These are phyloP conservation scores for Aspergillus flavus DNA, from an alignment of 2,329 filamentous ascomycete species.

Conservation along the genomic window DNA sequence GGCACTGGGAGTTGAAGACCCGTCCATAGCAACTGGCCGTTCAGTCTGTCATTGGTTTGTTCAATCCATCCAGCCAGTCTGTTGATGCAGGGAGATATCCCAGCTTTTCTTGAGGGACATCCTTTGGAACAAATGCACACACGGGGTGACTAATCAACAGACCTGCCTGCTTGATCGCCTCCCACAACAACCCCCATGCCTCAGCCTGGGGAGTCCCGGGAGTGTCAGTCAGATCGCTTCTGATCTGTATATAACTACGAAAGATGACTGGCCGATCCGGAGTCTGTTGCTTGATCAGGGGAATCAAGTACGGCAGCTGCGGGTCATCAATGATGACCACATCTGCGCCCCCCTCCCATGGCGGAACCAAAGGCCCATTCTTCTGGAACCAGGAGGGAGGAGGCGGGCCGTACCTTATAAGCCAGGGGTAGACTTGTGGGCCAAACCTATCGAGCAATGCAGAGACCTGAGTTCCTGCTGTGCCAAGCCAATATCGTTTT, in stretches of 20 bases:
- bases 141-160: conserved; percentile 80
- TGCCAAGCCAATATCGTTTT: conserved; percentile 68
- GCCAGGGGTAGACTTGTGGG: conserved; percentile 60
- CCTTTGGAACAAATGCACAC: conserved; percentile 68
- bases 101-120: conserved; percentile 65
- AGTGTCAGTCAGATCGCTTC: conserved; percentile 66
- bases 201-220: conserved; percentile 66
- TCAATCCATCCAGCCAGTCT: conserved; percentile 70
- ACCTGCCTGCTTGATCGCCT: conserved; percentile 69
- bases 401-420: neutral
- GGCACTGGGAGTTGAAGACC: conserved; percentile 65
- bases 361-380: conserved; percentile 65
- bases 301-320: conserved; percentile 75
- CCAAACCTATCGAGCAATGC: conserved; percentile 52
- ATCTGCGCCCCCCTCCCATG: conserved; percentile 70
- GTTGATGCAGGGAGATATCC: conserved; percentile 70
- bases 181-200: conserved; percentile 74
- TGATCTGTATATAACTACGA: conserved; percentile 77
- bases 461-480: no score
- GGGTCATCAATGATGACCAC: conserved; percentile 77
- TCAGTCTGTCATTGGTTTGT: conserved; percentile 69
- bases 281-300: conserved; percentile 68
- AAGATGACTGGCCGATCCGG: conserved; percentile 75
- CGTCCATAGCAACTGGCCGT: conserved; percentile 72
- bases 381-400: conserved; percentile 59